Evolutionary conservation across 164 flowering plant genomes (phyloP), one percentile per base, ranked within the genome.

Genomic region (Protea cynaroides): DNA sequence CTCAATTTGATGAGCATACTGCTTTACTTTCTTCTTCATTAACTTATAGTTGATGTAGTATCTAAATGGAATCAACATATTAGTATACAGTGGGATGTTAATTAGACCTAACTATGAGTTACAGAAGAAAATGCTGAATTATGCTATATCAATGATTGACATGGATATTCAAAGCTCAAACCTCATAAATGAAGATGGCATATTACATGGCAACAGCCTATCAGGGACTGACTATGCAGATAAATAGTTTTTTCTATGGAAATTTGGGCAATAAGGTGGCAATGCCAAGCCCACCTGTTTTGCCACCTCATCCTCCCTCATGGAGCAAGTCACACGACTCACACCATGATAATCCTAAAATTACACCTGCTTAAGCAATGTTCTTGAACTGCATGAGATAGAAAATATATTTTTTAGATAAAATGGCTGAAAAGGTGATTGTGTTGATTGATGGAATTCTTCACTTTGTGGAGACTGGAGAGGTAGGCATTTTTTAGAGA

Each of bases 21-120:
- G 82, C 38, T 77, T 89, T 21, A 91, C 94, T 71, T 83, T 89
- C 77, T 86, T 89, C 85, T 91, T 91, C 88, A 91, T 71, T 23
- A 87, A 65, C 75, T 91, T 91, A 72, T 91, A 89, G 69, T 84
- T 80, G 12, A 91, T 84, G 70, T 91, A 91, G 66, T 82, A 83
- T 37, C 97, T 91, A 80, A 37, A 44, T 58, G 56, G 14, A 63
- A 72, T 38, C 44, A 62, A 59, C 50, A 19, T 12, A 51, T 21
- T 70, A 60, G 25, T 62, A 68, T 43, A 49, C 49, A 18, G 29
- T 25, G 37, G 64, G n/a, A 25, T 17, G 25, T 25, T 25, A 24
- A 15, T 53, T 1, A 17, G 9, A 12, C 44, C 15, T 13, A 51
- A 51, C 25, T 9, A 36, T 24, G 17, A n/a, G 9, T 12, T 3